phyloP scores from a whole-genome alignment of 805 yeast genomes.

The Starmerella powellii region DNA sequence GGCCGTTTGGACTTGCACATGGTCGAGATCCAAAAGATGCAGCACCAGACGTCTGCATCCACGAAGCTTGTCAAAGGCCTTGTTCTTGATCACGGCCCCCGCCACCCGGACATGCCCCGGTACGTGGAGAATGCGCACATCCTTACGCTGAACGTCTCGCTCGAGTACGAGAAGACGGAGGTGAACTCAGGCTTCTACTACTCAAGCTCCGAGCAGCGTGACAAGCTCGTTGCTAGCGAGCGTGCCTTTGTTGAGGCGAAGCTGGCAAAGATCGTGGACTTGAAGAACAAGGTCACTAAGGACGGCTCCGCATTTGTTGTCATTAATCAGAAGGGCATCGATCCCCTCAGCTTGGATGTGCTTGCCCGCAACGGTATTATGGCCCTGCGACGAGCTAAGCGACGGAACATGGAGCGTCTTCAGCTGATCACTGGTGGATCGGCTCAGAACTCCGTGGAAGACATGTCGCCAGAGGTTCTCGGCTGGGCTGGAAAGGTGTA shows the following conservation, averaged over 20 bases:
- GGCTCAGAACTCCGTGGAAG: constrained; percentile 96
- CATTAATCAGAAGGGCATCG: constrained; percentile 96
- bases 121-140: constrained; percentile 71
- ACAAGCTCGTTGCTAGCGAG: constrained; percentile 84
- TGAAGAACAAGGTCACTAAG: constrained; percentile 85
- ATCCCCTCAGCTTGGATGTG: constrained; percentile 92
- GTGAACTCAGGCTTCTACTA: constrained; percentile 93
- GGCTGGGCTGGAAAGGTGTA: constrained; percentile 86
- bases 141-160: constrained; percentile 78
- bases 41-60: constrained; percentile 74
- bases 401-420: constrained; percentile 97
- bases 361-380: constrained; percentile 85
- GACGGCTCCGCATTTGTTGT: constrained; percentile 74
- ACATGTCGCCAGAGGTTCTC: constrained; percentile 60
- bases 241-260: constrained; percentile 90
- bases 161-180: constrained; percentile 96
- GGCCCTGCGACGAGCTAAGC: constrained; percentile 93
- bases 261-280: constrained; percentile 76
- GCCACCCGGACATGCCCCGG: constrained; percentile 99
- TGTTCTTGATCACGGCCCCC: constrained; percentile 94
- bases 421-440: constrained; percentile 95
- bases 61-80: constrained; percentile 76
- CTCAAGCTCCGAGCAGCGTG: constrained; percentile 91
- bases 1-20: constrained; percentile 72
- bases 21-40: constrained; percentile 98